Evolutionary conservation across 345 rosid genomes (phyloP).

Genomic region (Turnera subulata): DNA sequence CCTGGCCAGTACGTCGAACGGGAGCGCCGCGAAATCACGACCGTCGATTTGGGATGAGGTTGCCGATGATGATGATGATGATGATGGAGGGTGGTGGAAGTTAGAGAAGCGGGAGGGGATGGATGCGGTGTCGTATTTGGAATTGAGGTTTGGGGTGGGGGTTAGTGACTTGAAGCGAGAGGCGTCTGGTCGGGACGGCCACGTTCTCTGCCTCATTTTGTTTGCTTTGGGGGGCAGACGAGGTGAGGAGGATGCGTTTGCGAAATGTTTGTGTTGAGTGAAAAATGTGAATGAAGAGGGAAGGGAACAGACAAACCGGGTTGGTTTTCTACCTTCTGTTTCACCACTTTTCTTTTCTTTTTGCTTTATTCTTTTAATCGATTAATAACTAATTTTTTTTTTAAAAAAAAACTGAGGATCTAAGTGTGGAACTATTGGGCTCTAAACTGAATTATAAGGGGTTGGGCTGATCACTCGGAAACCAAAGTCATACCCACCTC

Average conservation of each 20-base stretch:
- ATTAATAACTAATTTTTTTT: no score
- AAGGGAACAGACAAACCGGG: neutral
- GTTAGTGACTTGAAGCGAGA: constrained; percentile 35
- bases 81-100: neutral
- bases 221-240: neutral
- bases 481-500: no score
- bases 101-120: neutral
- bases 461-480: no score
- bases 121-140: neutral
- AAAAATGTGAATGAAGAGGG: neutral
- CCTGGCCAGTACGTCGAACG: constrained; percentile 56
- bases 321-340: no score
- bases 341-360: no score
- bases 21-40: constrained; percentile 64
- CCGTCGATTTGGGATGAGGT: neutral
- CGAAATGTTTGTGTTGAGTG: neutral
- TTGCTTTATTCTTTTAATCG: no score
- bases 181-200: constrained; percentile 48
- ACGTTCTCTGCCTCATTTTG: constrained; percentile 44
- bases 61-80: constrained; percentile 10
- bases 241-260: neutral
- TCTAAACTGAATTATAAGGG: no score
- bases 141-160: constrained; percentile 14
- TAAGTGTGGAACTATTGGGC: no score
- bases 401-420: no score